Percentiles rank a stretch among this genome's conserved stretches.
phyloP scores from a whole-genome alignment of 139 green algal genomes.

The Parachlorella kessleri region DNA sequence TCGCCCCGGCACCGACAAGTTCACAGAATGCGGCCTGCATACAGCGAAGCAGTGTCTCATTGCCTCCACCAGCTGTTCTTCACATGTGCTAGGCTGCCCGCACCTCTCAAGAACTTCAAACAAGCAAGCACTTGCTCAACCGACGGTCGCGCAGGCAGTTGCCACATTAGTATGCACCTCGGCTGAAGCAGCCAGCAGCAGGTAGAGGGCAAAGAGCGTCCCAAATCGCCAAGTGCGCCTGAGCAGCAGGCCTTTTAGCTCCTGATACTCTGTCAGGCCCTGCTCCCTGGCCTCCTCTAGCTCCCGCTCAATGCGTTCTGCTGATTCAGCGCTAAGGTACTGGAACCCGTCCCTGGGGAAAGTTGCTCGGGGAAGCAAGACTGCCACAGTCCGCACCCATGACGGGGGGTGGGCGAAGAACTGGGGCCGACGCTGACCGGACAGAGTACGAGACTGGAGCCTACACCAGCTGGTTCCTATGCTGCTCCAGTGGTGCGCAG shows the following conservation, averaged over 20 bases:
- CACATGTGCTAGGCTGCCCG: no score
- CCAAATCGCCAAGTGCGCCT: slow-evolving; percentile 65
- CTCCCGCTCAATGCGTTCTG: slow-evolving; percentile 1
- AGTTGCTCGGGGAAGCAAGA: no score
- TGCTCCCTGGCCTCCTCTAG: not conserved
- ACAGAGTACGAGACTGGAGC: no score
- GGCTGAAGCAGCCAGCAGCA: slow-evolving; percentile 57
- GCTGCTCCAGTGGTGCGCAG: no score
- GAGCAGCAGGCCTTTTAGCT: slow-evolving; percentile 56
- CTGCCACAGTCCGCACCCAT: slow-evolving; percentile 15
- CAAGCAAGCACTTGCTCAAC: no score
- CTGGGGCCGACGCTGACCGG: slow-evolving; percentile 41
- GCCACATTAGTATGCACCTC: no score
- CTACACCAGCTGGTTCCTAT: no score
- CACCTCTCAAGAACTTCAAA: no score
- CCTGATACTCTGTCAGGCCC: slow-evolving; percentile 59
- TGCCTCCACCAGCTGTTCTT: no score
- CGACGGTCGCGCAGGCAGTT: no score
- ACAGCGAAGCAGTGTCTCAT: no score
- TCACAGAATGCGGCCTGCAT: slow-evolving; percentile 53
- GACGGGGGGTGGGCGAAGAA: not conserved
- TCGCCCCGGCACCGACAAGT: slow-evolving; percentile 51
- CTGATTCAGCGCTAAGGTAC: slow-evolving; percentile 6
- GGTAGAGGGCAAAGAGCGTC: slow-evolving; percentile 56
- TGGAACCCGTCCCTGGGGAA: not conserved